Evolutionary conservation across 305 asterid genomes (phyloP).

Genomic region (Rubia balearica): DNA sequence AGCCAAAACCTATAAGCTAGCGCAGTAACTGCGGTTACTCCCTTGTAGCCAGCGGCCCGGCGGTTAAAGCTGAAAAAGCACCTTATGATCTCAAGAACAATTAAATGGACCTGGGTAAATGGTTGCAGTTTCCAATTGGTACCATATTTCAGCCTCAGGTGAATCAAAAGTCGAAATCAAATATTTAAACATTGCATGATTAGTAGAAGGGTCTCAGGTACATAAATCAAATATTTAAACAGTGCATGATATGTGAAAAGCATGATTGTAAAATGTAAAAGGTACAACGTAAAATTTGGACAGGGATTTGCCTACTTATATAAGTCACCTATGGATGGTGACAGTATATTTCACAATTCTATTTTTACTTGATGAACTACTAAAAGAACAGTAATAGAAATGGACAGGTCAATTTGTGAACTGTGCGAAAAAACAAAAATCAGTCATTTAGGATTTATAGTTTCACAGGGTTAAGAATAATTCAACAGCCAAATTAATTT

Average conservation of each 20-base stretch:
- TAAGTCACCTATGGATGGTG: neutral
- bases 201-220: constrained; percentile 15
- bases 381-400: neutral
- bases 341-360: neutral
- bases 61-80: too few species aligned
- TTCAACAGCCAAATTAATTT: neutral
- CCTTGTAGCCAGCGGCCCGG: too few species aligned
- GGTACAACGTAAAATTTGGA: neutral
- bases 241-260: neutral
- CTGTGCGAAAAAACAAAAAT: neutral
- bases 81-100: too few species aligned
- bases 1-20: too few species aligned
- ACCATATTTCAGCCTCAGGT: too few species aligned
- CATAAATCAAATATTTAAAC: constrained; percentile 2
- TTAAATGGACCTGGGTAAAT: too few species aligned
- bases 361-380: neutral
- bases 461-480: neutral
- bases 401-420: neutral
- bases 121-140: too few species aligned
- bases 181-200: neutral
- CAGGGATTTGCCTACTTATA: neutral
- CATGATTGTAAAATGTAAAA: neutral
- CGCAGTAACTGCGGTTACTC: too few species aligned
- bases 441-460: neutral
- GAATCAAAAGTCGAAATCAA: too few species aligned